Evolutionary conservation across 1,139 yeast genomes (phyloP), one percentile per base, ranked within the genome.

Genomic region (Yueomyces sp.): DNA sequence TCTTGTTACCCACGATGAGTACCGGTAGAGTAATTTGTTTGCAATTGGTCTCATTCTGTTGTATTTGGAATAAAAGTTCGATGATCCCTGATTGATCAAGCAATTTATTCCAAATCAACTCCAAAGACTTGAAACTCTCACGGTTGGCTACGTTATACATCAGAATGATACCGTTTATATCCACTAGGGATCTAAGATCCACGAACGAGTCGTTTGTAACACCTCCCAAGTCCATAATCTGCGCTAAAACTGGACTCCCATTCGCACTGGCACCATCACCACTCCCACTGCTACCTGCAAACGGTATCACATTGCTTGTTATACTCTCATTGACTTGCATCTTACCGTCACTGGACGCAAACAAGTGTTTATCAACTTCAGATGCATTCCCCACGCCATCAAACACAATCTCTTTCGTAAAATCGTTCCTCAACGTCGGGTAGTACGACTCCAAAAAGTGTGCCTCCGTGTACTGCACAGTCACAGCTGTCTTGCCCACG

Each of bases 401-500:
- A 62, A 80, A 76, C 48, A 69, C 73, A 56, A 87, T 73, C 37
- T 74, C 70, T 60, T 84, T 85, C 55, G 81, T 74, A 64, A 84
- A 85, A 63, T 86, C 93, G 65, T 86, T 87, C 60, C 86, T 39
- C 4, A 36, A 95, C 4, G 96, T 87, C 30, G 96, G 96, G 60
- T 86, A 87, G 65, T 87, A 87, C 35, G 84, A 75, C 61, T 86
- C 96, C 36, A 84, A 85, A 60, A 86, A 87, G 56, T 84, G 93
- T 55, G 82, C 82, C 58, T 87, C 96, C 9, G 83, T 93, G 60
- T 79, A 87, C 54, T 87, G 80, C 12, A 85, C 91, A 1, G 89
- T 82, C 67, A 87, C 71, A 4, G 95, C 81, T 33, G 93, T 82
- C 62, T 86, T 86, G 4, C 95, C 96, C 30, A 87, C 96, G 27